These are phyloP conservation scores for Clonostachys chloroleuca DNA, from an alignment of 2,329 filamentous ascomycete species.

Conservation along the genomic window DNA sequence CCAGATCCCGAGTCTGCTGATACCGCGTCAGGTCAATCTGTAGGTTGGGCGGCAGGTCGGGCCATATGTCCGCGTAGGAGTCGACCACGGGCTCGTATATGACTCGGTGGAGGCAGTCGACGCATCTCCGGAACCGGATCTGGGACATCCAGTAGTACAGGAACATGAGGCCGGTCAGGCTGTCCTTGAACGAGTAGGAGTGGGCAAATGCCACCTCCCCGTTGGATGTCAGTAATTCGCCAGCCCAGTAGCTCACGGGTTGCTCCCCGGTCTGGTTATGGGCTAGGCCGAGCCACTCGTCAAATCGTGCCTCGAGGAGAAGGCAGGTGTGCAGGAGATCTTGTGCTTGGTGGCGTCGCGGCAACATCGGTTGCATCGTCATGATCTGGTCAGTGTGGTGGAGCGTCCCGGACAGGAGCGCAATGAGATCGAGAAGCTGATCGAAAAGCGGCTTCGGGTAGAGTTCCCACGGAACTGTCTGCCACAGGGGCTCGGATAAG, in stretches of 20 bases:
- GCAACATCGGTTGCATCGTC: constrained; percentile 28
- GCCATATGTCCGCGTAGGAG: constrained; percentile 29
- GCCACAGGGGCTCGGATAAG: constrained; percentile 47
- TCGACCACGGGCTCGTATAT: constrained; percentile 38
- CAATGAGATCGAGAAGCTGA: constrained; percentile 44
- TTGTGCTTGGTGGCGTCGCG: constrained; percentile 37
- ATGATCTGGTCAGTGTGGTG: constrained; percentile 36
- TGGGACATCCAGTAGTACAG: constrained; percentile 50
- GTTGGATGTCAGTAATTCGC: constrained; percentile 15
- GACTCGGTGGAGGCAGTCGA: constrained; percentile 36
- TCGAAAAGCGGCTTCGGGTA: constrained; percentile 48
- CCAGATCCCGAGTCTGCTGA: constrained; percentile 35
- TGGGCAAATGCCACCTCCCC: constrained; percentile 37
- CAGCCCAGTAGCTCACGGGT: constrained; percentile 33
- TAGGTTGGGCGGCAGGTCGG: constrained; percentile 27
- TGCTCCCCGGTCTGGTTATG: constrained; percentile 10
- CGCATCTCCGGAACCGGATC: constrained; percentile 41
- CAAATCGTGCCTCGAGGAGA: constrained; percentile 40
- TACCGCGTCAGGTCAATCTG: constrained; percentile 31
- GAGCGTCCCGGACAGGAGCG: constrained; percentile 41
- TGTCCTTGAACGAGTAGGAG: constrained; percentile 37
- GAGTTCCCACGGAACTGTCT: constrained; percentile 41
- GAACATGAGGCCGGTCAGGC: constrained; percentile 38
- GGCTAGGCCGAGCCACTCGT: constrained; percentile 37
- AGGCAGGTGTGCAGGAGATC: constrained; percentile 43